phyloP scores from a whole-genome alignment of 305 asterid genomes.

The Fraxinus paxiana region DNA sequence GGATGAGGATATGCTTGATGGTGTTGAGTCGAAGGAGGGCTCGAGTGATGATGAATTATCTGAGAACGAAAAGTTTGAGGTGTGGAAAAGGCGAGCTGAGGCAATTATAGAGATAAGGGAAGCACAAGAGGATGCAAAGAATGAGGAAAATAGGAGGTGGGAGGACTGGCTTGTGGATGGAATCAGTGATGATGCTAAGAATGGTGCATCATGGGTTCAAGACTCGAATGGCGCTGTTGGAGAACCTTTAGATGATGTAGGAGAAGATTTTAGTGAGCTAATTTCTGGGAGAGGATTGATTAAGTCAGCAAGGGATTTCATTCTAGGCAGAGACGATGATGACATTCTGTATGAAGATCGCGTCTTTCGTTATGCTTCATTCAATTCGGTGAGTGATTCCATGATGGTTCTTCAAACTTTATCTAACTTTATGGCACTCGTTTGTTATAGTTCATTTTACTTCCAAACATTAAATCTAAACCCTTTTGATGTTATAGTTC shows the following conservation, averaged over 20 bases:
- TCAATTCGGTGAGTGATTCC: slow-evolving; percentile 56
- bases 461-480: background rate
- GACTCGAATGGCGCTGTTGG: slow-evolving; percentile 43
- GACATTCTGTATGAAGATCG: slow-evolving; percentile 90
- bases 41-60: slow-evolving; percentile 51
- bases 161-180: slow-evolving; percentile 90
- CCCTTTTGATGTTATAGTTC: background rate
- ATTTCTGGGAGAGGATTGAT: slow-evolving; percentile 73
- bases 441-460: background rate
- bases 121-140: slow-evolving; percentile 73
- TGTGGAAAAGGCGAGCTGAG: slow-evolving; percentile 92
- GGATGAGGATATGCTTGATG: slow-evolving; percentile 71
- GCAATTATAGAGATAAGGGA: slow-evolving; percentile 86
- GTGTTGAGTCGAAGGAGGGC: slow-evolving; percentile 54
- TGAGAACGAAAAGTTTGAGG: slow-evolving; percentile 86
- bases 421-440: background rate
- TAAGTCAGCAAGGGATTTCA: slow-evolving; percentile 65
- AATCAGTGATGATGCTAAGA: slow-evolving; percentile 34
- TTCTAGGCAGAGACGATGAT: slow-evolving; percentile 77
- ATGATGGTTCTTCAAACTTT: background rate
- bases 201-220: slow-evolving; percentile 58
- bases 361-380: slow-evolving; percentile 79
- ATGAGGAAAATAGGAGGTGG: slow-evolving; percentile 87
- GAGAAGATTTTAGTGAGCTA: slow-evolving; percentile 44
- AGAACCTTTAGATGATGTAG: slow-evolving; percentile 33